Base-by-base conservation (phyloP, 345 rosid species). In the Salix arbutifolia region DNA sequence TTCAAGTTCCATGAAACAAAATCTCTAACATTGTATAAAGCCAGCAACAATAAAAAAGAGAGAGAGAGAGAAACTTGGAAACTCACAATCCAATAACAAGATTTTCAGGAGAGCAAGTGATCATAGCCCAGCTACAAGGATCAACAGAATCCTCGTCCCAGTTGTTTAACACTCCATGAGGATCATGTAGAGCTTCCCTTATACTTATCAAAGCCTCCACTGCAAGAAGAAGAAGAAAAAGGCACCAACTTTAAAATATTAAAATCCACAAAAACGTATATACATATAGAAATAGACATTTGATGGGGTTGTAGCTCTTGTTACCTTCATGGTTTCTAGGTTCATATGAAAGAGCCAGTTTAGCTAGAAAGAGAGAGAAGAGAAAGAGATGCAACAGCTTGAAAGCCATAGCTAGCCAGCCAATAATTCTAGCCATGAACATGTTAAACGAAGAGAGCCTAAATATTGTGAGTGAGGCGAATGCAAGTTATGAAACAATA, bases 71-170 rank as follows among this genome's bases (percentile, higher is more conserved):
- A 56, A 14, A 31, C 13, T 10, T 8, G 30, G 37, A 73, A 58
- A 88, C 97, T 65, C 72, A 94, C 98, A 94, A 68, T 89, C 92
- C 92, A 79, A 74, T 83, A 48, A 92, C 97, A 72, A 92, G 95
- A 77, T 90, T 92, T 56, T 89, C 98, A 23, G 87, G 11, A 46
- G 97, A 94, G 70, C 97, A 94, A 86, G 92, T 84, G 83, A 94
- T 82, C 97, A 94, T 90, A 25, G 97, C 92, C 98, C 98, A 94
- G 73, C 97, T 94, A 79, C 98, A 94, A 37, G 98, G 98, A 88
- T 94, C 98, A 74, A 94, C 97, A 58, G 97, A 92, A 67, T 90
- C 89, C 74, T 87, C 95, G 76, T 94, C 97, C 97, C 98, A 94
- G 87, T 91, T 91, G 88, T 84, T 91, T 70, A 94, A 78, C 44